These are phyloP conservation scores for Paracorniculantispora psalliotae DNA, from an alignment of 2,329 filamentous ascomycete genomes.

Conservation along the genomic window DNA sequence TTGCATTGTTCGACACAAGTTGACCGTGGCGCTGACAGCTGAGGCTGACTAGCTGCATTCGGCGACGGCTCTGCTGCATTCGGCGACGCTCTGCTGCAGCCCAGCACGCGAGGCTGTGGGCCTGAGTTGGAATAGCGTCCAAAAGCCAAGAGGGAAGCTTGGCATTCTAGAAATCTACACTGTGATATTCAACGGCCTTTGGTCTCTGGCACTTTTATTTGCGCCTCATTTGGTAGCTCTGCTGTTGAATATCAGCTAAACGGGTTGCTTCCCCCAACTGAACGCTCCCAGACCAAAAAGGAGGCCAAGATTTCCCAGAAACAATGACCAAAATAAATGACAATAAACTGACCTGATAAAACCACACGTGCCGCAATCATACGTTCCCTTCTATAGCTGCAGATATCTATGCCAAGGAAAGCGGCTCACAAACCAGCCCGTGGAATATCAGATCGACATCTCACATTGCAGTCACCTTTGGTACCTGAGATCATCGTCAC, in stretches of 20 bases:
- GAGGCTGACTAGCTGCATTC: constrained; percentile 7
- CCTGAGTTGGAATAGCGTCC: constrained; percentile 8
- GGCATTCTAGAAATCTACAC: background rate
- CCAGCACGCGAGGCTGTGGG: constrained; percentile 3
- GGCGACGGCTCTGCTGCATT: no score
- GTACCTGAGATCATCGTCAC: background rate
- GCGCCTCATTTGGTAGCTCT: background rate
- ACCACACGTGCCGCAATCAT: background rate
- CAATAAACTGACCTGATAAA: background rate
- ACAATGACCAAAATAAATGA: background rate
- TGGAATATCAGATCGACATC: background rate
- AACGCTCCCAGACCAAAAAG: background rate
- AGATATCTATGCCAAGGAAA: no score
- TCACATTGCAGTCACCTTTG: background rate
- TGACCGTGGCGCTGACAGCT: background rate
- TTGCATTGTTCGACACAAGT: no score
- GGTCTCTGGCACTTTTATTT: background rate
- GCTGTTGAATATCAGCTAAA: background rate
- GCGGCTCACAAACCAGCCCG: background rate
- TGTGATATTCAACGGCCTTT: background rate
- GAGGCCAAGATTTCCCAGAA: background rate
- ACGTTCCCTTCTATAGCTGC: background rate
- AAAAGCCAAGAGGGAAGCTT: constrained; percentile 6
- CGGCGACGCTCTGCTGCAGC: background rate
- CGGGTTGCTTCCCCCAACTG: background rate